A percentile compares a stretch with the other conserved stretches of the same genome.
Conservation (phyloP, 371 early-diverging fungal genomes). For the Syncephalastrum racemosum region DNA sequence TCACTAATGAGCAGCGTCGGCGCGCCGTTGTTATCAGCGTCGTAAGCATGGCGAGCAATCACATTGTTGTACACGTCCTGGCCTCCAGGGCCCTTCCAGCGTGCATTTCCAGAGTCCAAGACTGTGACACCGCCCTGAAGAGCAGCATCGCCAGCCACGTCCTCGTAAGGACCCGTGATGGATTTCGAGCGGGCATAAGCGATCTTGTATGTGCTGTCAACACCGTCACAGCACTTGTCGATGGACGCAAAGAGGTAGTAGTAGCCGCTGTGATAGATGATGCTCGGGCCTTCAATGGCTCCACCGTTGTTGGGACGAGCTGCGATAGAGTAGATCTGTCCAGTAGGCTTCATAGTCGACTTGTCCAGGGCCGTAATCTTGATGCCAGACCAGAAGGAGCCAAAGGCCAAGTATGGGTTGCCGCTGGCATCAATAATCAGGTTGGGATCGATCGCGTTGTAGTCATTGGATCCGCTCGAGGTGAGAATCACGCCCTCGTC, state of each 20-base stretch:
- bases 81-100: constrained; percentile 10
- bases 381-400: constrained; percentile 15
- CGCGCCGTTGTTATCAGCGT: constrained; percentile 12
- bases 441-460: constrained; percentile 15
- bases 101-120: constrained; percentile 10
- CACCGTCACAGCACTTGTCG: constrained; percentile 13
- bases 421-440: constrained; percentile 8
- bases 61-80: constrained; percentile 12
- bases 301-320: constrained; percentile 1
- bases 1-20: constrained; percentile 12
- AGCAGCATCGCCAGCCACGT: constrained; percentile 9
- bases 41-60: constrained; percentile 19
- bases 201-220: constrained; percentile 16
- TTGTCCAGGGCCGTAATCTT: constrained; percentile 12
- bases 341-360: constrained; percentile 12
- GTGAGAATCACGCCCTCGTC: constrained; percentile 14
- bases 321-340: constrained; percentile 7
- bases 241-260: constrained; percentile 16
- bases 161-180: constrained; percentile 16
- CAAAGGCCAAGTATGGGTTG: constrained; percentile 14
- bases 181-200: constrained; percentile 6
- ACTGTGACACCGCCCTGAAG: constrained; percentile 7
- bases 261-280: constrained; percentile 12
- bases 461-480: constrained; percentile 5
- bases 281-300: constrained; percentile 13